Conservation (phyloP, 2,329 filamentous ascomycete species). For the Xylaria sp. region DNA sequence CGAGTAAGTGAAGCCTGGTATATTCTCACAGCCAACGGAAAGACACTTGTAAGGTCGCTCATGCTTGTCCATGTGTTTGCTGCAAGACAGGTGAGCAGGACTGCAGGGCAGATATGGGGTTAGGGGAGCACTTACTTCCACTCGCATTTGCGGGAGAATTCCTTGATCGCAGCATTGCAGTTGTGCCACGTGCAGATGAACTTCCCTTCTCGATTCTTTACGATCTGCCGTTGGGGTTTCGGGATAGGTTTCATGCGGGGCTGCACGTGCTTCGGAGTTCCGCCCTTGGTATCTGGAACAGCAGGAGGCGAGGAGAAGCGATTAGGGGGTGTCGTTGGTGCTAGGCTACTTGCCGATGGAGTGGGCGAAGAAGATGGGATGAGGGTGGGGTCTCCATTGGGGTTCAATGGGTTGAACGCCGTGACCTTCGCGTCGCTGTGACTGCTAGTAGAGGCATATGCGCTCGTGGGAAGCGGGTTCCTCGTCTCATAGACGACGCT, state of each 20-base stretch:
- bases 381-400: slow-evolving; percentile 51
- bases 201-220: slow-evolving; percentile 76
- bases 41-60: slow-evolving; percentile 91
- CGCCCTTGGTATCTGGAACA: slow-evolving; percentile 14
- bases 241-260: slow-evolving; percentile 64
- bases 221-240: slow-evolving; percentile 68
- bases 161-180: slow-evolving; percentile 69
- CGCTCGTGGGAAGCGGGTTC: slow-evolving; percentile 57
- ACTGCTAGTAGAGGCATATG: slow-evolving; percentile 60
- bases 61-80: slow-evolving; percentile 99
- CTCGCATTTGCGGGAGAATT: slow-evolving; percentile 87
- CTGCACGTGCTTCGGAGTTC: slow-evolving; percentile 20
- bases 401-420: slow-evolving; percentile 53
- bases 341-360: slow-evolving; percentile 31
- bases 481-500: slow-evolving; percentile 64
- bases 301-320: slow-evolving; percentile 23
- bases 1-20: slow-evolving; percentile 94
- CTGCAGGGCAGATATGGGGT: not conserved
- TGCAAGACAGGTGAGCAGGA: slow-evolving; percentile 53
- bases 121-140: slow-evolving; percentile 79
- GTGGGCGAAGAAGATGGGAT: slow-evolving; percentile 37
- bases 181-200: slow-evolving; percentile 78
- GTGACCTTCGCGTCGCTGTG: slow-evolving; percentile 55
- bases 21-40: slow-evolving; percentile 85
- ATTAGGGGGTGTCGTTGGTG: slow-evolving; percentile 38